Conservation (phyloP, 305 asterid species). For the Petunia hybrid region DNA sequence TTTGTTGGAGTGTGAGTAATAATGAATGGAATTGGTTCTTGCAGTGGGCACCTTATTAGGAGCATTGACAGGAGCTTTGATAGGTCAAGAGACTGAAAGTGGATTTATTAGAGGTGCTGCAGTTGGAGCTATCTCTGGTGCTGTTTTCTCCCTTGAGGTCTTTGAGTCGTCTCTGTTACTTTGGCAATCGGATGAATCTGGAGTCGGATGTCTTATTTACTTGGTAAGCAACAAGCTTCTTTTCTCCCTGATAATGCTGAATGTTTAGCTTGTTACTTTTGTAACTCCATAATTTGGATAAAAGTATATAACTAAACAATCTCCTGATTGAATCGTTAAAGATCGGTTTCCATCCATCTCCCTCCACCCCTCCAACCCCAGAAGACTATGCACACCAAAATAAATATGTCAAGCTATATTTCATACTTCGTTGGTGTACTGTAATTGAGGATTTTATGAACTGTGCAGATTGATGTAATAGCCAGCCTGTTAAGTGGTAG, state of each 20-base stretch:
- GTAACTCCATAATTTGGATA: neutral
- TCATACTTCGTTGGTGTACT: neutral
- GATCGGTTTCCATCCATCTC: neutral
- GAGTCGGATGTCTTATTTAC: constrained; percentile 88
- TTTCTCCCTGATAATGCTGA: neutral
- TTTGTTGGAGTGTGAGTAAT: constrained; percentile 1
- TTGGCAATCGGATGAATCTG: constrained; percentile 97
- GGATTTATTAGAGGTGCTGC: constrained; percentile 99
- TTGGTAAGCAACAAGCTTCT: constrained; percentile 63
- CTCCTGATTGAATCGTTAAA: neutral
- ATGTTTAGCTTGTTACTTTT: constrained; percentile 4
- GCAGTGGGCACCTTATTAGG: constrained; percentile 97
- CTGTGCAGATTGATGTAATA: constrained; percentile 83
- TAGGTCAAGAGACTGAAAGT: constrained; percentile 98
- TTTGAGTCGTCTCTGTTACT: constrained; percentile 82
- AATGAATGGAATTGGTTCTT: constrained; percentile 34
- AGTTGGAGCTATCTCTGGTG: constrained; percentile 97
- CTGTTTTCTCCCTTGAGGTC: constrained; percentile 98
- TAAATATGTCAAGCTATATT: neutral
- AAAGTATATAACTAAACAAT: neutral
- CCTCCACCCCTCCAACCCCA: neutral
- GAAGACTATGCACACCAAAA: neutral
- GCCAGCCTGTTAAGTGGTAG: constrained; percentile 96
- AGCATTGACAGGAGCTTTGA: constrained; percentile 98
- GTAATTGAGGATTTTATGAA: constrained; percentile 27